These are phyloP conservation scores for Ampelocalamus luodianensis DNA, from an alignment of 176 grass and related monocot genomes.

Conservation along the genomic window DNA sequence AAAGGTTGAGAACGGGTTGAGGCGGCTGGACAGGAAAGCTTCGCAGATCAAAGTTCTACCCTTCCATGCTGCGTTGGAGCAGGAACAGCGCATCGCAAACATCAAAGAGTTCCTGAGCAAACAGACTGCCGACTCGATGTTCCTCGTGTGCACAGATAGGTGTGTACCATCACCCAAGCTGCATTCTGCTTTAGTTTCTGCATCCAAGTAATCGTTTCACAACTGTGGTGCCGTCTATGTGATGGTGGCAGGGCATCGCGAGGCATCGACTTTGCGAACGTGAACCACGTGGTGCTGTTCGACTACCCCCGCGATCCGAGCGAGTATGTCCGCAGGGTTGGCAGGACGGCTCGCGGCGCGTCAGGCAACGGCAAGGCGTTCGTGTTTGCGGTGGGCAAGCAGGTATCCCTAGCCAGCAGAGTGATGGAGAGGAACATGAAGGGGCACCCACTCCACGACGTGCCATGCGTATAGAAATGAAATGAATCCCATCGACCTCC, in stretches of 20 bases:
- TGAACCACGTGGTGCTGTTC: slow-evolving; percentile 87
- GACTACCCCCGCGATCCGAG: slow-evolving; percentile 94
- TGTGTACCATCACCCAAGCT: slow-evolving; percentile 12
- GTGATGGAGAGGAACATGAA: slow-evolving; percentile 88
- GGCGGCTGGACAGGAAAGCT: slow-evolving; percentile 78
- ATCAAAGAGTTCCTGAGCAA: slow-evolving; percentile 74
- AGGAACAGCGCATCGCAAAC: slow-evolving; percentile 73
- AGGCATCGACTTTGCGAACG: slow-evolving; percentile 83
- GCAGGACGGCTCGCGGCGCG: slow-evolving; percentile 75
- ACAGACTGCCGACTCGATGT: slow-evolving; percentile 64
- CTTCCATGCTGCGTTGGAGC: slow-evolving; percentile 84
- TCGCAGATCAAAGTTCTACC: slow-evolving; percentile 67
- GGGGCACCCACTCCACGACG: slow-evolving; percentile 82
- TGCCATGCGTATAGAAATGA: slow-evolving; percentile 58
- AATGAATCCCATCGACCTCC: no score
- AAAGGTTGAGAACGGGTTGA: slow-evolving; percentile 85
- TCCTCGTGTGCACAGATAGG: slow-evolving; percentile 94
- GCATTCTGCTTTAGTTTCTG: not conserved
- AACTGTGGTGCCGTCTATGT: no score
- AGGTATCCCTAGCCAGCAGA: slow-evolving; percentile 85
- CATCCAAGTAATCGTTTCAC: no score
- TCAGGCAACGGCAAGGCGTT: slow-evolving; percentile 78
- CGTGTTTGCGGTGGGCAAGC: slow-evolving; percentile 84
- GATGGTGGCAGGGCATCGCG: slow-evolving; percentile 62
- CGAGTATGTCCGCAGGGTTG: slow-evolving; percentile 79